Evolutionary conservation across 306 rosid genomes (phyloP).

Genomic region (Sophora flavescens): DNA sequence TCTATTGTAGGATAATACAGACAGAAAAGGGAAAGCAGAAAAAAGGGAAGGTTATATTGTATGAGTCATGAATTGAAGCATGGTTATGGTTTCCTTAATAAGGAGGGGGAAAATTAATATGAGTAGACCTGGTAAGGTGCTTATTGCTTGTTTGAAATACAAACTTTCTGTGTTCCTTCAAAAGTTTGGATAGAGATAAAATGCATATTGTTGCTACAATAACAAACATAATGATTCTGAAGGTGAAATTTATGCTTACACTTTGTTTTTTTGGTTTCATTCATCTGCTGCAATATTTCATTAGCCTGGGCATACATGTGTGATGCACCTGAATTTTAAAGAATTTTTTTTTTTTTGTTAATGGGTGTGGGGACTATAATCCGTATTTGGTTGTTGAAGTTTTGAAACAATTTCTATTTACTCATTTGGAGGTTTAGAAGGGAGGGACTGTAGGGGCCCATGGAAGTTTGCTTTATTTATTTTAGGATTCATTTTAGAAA

Average conservation of each 20-base stretch:
- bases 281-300: not conserved
- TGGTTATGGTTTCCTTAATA: not conserved
- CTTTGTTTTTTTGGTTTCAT: not conserved
- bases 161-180: not conserved
- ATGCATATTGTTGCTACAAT: not conserved
- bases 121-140: not conserved
- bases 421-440: not conserved
- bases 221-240: not conserved
- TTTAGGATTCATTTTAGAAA: not conserved
- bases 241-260: not conserved
- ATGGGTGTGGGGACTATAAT: too few relatives aligned
- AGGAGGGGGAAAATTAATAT: not conserved
- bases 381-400: not conserved
- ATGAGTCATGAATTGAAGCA: not conserved
- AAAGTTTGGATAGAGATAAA: constrained; percentile 3
- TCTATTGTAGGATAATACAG: not conserved
- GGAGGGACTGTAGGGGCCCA: not conserved
- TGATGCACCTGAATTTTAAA: not conserved
- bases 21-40: not conserved
- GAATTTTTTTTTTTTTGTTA: not conserved
- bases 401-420: not conserved
- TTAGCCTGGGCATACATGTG: not conserved
- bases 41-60: not conserved
- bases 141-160: not conserved
- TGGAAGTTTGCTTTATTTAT: constrained; percentile 2